Evolutionary conservation across 2,329 filamentous ascomycete genomes (phyloP), one percentile per base, ranked within the genome.

Genomic region (Orbilia javanica): DNA sequence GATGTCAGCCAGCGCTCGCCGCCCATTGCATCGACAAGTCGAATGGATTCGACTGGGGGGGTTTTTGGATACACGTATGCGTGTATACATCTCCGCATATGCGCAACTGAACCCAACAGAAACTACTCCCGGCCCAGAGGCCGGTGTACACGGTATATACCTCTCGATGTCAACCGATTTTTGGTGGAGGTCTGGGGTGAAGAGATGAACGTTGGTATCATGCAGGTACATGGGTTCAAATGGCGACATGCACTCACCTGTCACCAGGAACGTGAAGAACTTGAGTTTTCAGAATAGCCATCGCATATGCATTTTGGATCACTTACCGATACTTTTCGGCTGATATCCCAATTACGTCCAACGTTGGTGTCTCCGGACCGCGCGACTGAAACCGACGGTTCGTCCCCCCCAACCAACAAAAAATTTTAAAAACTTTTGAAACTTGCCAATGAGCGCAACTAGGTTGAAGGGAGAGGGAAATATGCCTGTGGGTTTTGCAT

Each of bases 141-240:
- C 46, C 48, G 13, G 25, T 53, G 6, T 29, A 31, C 10, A 13
- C 22, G 44, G 31, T 34, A 34, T 34, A 34, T 34, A 10, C 31
- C 31, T 34, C 39, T 36, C 34, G 8, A 36, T 5, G 34, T 36
- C 2, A 10, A 36, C 36, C n/a, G 11, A 39, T 15, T 44, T 44
- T 44, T 20, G 3, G n/a, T n/a, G n/a, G n/a, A n/a, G n/a, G n/a
- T n/a, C n/a, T n/a, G n/a, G n/a, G n/a, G n/a, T n/a, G n/a, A 11
- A 13, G 36, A 39, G 42, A 55, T 55, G 27, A 18, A 11, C 18
- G 18, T 60, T 34, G 53, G 42, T 60, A 60, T 60, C 31, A 60
- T 60, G 53, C 53, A 60, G 53, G 53, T 60, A 60, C 53, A 60
- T 60, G 53, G 53, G 53, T 60, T 60, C 53, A 25, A 39, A 60